Conservation (phyloP, 345 rosid genomes). For the Salix dunnii region DNA sequence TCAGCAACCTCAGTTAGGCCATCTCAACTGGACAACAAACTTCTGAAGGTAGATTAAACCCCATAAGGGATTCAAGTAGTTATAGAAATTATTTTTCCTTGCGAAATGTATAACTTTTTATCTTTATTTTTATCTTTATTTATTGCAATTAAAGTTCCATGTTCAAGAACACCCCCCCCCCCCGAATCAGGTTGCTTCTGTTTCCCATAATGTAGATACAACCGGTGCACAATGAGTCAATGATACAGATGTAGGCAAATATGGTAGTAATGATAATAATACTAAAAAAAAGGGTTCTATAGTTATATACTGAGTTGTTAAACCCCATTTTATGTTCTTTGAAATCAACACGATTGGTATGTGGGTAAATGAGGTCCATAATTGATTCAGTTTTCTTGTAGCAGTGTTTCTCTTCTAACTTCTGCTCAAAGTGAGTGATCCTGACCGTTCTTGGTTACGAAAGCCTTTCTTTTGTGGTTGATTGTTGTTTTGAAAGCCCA, state of each 20-base stretch:
- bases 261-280: background rate
- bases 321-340: background rate
- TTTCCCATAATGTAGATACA: background rate
- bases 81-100: conserved; percentile 22
- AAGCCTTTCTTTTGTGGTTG: background rate
- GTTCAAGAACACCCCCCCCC: background rate
- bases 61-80: conserved; percentile 29
- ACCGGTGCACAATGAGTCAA: background rate
- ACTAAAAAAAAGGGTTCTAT: background rate
- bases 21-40: conserved; percentile 84
- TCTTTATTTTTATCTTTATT: no score
- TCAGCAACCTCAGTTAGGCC: conserved; percentile 89
- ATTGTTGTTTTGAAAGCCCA: background rate
- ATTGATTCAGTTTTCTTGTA: background rate
- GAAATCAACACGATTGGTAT: background rate
- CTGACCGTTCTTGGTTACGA: background rate
- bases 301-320: background rate
- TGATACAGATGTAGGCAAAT: background rate
- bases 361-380: background rate
- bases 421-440: background rate
- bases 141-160: conserved; percentile 21
- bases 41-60: conserved; percentile 52
- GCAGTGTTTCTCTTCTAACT: background rate
- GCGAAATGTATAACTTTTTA: conserved; percentile 19
- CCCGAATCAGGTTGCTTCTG: background rate